These are phyloP conservation scores for Chenopodium formosanum DNA, from an alignment of 148 eudicot genomes.

Conservation along the genomic window DNA sequence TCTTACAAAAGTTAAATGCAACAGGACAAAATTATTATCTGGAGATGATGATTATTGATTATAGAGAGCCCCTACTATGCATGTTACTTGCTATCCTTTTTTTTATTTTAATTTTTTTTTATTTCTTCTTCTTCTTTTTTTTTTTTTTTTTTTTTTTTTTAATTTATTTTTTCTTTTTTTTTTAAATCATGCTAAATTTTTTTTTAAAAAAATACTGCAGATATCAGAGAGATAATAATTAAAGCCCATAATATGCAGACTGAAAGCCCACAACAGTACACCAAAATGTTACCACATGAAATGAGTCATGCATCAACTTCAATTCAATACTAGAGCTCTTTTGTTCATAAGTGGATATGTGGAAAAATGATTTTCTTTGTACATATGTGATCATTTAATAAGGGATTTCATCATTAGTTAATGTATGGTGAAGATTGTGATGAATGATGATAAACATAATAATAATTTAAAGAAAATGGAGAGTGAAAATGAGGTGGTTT, in stretches of 20 bases:
- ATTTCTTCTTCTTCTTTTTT: too few species aligned
- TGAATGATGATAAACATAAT: background rate
- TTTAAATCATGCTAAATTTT: too few species aligned
- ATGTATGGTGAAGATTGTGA: background rate
- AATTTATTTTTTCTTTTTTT: too few species aligned
- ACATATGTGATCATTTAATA: background rate
- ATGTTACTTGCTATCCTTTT: background rate
- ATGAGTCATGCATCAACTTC: too few species aligned
- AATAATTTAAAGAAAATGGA: too few species aligned
- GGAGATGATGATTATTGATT: background rate
- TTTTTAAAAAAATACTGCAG: background rate
- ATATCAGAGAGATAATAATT: too few species aligned
- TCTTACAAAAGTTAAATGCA: background rate
- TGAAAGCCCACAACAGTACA: background rate
- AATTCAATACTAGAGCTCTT: too few species aligned
- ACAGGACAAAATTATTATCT: background rate
- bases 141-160: too few species aligned
- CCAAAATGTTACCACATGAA: background rate
- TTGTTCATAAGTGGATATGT: too few species aligned
- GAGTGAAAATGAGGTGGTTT: background rate
- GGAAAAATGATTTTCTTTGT: background rate
- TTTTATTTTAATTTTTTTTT: too few species aligned
- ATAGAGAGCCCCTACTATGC: background rate
- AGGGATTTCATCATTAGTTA: background rate
- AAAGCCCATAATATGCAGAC: background rate